Conservation (phyloP, 148 eudicot genomes). For the Beta vulgaris region DNA sequence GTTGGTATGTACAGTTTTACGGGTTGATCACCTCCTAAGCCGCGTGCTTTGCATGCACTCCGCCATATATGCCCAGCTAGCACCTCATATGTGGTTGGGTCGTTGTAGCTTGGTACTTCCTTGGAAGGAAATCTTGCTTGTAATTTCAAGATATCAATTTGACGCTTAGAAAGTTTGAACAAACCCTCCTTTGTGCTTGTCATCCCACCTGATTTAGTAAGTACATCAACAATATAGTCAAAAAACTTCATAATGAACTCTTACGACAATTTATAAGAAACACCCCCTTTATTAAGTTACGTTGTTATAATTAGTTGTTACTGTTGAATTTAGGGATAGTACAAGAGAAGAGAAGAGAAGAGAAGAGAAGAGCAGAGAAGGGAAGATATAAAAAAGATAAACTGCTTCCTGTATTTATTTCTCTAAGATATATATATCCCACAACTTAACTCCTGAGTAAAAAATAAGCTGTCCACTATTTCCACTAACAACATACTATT, state of each 20-base stretch:
- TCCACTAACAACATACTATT: no score
- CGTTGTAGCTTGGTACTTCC: conserved; percentile 10
- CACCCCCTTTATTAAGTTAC: no score
- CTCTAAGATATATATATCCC: no score
- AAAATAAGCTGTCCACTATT: no score
- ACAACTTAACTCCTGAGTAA: no score
- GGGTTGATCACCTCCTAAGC: conserved; percentile 21
- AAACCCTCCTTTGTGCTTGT: not conserved
- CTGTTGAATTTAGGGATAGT: no score
- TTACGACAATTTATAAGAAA: not conserved
- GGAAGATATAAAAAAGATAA: no score
- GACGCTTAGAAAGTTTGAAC: conserved; percentile 24
- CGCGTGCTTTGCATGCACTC: conserved; percentile 28
- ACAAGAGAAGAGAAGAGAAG: no score
- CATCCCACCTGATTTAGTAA: conserved; percentile 26
- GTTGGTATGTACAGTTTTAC: conserved; percentile 32
- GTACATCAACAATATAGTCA: not conserved
- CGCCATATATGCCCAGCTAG: conserved; percentile 36
- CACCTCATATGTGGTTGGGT: conserved; percentile 28
- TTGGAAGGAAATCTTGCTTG: conserved; percentile 3
- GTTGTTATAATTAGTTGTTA: no score
- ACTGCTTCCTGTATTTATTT: no score
- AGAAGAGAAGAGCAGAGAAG: no score
- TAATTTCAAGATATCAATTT: conserved; percentile 20
- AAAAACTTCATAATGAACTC: no score